Conservation (phyloP, 108 stramenopile species). For the Cyclotella sp. region DNA sequence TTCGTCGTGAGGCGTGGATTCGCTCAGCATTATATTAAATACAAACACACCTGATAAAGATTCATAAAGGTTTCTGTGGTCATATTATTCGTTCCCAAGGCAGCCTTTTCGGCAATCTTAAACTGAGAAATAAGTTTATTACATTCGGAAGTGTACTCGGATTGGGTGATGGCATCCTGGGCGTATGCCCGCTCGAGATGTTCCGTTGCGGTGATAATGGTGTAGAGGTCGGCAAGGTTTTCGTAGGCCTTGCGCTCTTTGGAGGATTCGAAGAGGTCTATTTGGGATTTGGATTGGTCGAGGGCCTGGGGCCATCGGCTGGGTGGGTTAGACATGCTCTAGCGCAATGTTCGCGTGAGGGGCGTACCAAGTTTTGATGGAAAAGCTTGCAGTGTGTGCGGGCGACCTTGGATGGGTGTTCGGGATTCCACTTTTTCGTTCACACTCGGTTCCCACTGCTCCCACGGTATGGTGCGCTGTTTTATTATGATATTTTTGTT, state of each 20-base stretch:
- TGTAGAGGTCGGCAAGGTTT: constrained; percentile 92
- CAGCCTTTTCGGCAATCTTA: constrained; percentile 89
- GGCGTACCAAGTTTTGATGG: no score
- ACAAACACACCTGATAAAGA: constrained; percentile 63
- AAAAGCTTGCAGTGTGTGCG: no score
- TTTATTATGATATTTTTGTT: no score
- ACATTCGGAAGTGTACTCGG: constrained; percentile 92
- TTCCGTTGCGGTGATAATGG: constrained; percentile 97
- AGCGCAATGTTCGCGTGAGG: neutral
- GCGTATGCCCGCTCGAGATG: constrained; percentile 96
- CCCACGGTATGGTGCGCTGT: no score
- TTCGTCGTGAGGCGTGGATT: no score
- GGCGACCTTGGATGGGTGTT: no score
- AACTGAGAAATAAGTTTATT: constrained; percentile 96
- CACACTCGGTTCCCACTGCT: no score
- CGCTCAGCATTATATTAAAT: no score
- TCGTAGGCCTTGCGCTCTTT: constrained; percentile 82
- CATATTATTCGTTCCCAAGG: constrained; percentile 49
- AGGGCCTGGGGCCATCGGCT: constrained; percentile 37
- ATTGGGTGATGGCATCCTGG: constrained; percentile 84
- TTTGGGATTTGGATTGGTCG: constrained; percentile 45
- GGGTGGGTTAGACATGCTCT: neutral
- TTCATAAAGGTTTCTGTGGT: constrained; percentile 78
- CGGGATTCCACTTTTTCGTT: no score
- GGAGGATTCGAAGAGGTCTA: constrained; percentile 68